phyloP scores from a whole-genome alignment of 208 protist species.

The Balamuthia mandrillaris region DNA sequence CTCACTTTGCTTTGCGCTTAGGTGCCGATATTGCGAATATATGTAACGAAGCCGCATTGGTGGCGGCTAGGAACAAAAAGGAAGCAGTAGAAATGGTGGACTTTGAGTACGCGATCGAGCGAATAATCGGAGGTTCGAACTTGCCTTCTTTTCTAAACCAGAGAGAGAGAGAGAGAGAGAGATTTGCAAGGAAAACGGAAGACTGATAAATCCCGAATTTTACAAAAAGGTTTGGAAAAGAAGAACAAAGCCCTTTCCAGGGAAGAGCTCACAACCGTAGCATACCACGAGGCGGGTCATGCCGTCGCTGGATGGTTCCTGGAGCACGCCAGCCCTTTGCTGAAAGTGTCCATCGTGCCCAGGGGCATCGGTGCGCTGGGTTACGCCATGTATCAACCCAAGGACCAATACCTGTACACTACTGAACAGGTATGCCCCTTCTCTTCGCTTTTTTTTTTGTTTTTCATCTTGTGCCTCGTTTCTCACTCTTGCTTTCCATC shows the following conservation, averaged over 20 bases:
- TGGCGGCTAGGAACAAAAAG: slow-evolving; percentile 81
- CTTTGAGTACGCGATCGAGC: slow-evolving; percentile 91
- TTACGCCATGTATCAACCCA: slow-evolving; percentile 75
- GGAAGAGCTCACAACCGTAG: slow-evolving; percentile 87
- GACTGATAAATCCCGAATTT: background rate
- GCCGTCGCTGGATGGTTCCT: slow-evolving; percentile 95
- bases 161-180: slow-evolving; percentile 66
- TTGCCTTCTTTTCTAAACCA: slow-evolving; percentile 66
- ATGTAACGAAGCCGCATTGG: slow-evolving; percentile 94
- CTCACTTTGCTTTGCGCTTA: slow-evolving; percentile 49
- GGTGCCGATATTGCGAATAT: slow-evolving; percentile 96
- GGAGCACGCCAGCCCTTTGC: slow-evolving; percentile 89
- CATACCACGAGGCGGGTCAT: slow-evolving; percentile 97
- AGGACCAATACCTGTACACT: slow-evolving; percentile 68
- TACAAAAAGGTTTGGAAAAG: slow-evolving; percentile 34
- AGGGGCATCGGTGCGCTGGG: slow-evolving; percentile 46
- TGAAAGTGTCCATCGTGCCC: slow-evolving; percentile 80
- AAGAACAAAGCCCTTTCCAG: slow-evolving; percentile 73
- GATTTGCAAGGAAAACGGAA: too few species aligned
- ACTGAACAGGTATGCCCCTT: slow-evolving; percentile 54
- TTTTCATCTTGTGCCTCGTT: background rate
- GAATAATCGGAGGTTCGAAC: slow-evolving; percentile 91
- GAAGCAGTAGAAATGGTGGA: slow-evolving; percentile 73
- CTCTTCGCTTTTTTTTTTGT: background rate
- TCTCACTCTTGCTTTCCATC: background rate